Base-by-base conservation (phyloP, 768 basidiomycete species). In the Kwoniella sp. region DNA sequence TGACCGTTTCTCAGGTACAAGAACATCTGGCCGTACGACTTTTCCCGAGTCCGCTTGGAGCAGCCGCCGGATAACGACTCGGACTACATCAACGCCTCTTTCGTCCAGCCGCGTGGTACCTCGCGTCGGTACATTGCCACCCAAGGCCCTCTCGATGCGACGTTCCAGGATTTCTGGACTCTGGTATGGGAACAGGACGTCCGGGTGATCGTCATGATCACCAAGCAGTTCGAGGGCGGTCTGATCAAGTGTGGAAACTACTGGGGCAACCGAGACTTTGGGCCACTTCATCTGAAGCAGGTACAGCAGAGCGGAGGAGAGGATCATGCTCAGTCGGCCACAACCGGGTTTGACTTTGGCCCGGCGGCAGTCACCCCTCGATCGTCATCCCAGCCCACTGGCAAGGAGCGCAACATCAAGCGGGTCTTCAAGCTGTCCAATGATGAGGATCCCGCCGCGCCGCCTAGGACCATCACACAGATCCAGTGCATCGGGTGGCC, bases 31-130 rank as follows among this genome's bases (percentile, higher is more conserved):
- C 93, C 93, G 0, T 96, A 75, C 51, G 91, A 93, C 68, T 89
- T 92, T 66, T 86, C 92, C 19, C 84, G 93, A 32, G 91, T 96
- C 3, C 80, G 85, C 40, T 77, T 96, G 46, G 77, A 79, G 53
- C 66, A 69, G 55, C 62, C 73, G 46, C 57, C 40, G 40, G 70
- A 66, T 17, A 81, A 83, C 27, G 81, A 81, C 34, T 85, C 86
- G 59, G 92, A 96, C 71, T 96, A 96, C 71, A 84, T 96, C 73
- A 96, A 98, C 69, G 93, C 93, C 9, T 93, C 89, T 25, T 87
- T 85, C 65, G 85, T 98, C 29, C 88, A 88, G 71, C 89, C 92
- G 2, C 75, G 89, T 17, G 85, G 85, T 2, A 92, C 92, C 0
- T 78, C 75, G 26, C 82, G 83, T 70, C 80, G 85, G 41, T 98